Percentiles rank a stretch among this genome's conserved stretches.
These are phyloP conservation scores for Aspergillus persii DNA, from an alignment of 2,329 filamentous ascomycete species.

Conservation along the genomic window DNA sequence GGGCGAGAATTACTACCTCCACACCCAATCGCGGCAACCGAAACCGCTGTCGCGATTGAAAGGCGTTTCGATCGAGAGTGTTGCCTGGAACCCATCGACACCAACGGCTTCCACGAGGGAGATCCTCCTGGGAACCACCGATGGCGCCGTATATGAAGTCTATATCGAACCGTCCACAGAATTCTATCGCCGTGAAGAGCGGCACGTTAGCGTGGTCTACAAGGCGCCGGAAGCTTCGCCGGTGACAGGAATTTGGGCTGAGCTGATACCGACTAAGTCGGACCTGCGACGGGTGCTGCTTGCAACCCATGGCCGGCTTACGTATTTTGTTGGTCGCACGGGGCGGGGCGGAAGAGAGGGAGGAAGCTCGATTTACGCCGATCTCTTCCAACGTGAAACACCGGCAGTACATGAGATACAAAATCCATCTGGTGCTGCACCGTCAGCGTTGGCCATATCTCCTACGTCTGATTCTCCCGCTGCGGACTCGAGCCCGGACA, in stretches of 20 bases:
- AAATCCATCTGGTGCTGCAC: slow-evolving; percentile 56
- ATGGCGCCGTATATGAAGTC: slow-evolving; percentile 91
- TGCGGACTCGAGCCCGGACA: slow-evolving; percentile 52
- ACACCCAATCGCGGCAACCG: slow-evolving; percentile 87
- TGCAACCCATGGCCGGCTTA: slow-evolving; percentile 71
- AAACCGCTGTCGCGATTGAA: slow-evolving; percentile 78
- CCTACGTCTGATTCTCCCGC: slow-evolving; percentile 65
- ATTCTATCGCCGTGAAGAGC: slow-evolving; percentile 93
- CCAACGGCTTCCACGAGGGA: slow-evolving; percentile 93
- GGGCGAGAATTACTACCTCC: slow-evolving; percentile 96
- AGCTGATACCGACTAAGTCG: slow-evolving; percentile 64
- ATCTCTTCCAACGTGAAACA: slow-evolving; percentile 82
- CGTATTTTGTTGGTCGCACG: slow-evolving; percentile 77
- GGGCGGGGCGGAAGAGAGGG: slow-evolving; percentile 73
- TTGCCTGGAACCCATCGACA: slow-evolving; percentile 92
- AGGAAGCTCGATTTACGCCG: slow-evolving; percentile 79
- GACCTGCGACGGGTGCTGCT: slow-evolving; percentile 77
- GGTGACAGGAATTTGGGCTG: slow-evolving; percentile 82
- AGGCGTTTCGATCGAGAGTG: slow-evolving; percentile 79
- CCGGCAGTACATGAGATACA: slow-evolving; percentile 73
- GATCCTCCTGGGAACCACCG: slow-evolving; percentile 86
- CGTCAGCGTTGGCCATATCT: slow-evolving; percentile 70
- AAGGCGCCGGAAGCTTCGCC: slow-evolving; percentile 73
- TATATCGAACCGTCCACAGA: slow-evolving; percentile 93
- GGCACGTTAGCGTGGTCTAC: slow-evolving; percentile 81